Conservation (phyloP, 1,139 yeast species). For the Blastobotrys serpentis region DNA sequence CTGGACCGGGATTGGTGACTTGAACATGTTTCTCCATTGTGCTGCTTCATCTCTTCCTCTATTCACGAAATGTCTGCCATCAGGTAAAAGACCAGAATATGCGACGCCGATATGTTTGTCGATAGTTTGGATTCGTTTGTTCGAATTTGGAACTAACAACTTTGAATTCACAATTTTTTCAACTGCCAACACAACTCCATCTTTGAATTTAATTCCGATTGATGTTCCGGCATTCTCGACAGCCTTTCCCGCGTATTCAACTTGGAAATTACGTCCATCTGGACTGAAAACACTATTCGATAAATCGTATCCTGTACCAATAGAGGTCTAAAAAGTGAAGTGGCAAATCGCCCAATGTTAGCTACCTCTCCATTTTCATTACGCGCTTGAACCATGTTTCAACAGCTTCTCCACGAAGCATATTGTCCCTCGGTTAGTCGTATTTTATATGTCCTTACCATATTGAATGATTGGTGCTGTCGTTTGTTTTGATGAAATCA, state of each 20-base stretch:
- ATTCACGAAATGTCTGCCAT: slow-evolving; percentile 89
- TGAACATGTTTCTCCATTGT: slow-evolving; percentile 73
- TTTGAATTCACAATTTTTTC: slow-evolving; percentile 88
- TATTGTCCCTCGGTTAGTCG: not conserved
- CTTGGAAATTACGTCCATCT: slow-evolving; percentile 98
- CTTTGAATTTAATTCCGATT: slow-evolving; percentile 85
- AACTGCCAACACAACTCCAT: slow-evolving; percentile 94
- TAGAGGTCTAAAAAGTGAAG: slow-evolving; percentile 79
- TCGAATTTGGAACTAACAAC: slow-evolving; percentile 82
- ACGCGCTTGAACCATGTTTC: not conserved
- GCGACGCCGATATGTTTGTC: slow-evolving; percentile 90
- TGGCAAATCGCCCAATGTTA: slow-evolving; percentile 3
- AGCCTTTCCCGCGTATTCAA: slow-evolving; percentile 95
- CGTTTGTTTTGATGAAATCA: slow-evolving; percentile 1
- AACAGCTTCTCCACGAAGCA: not conserved
- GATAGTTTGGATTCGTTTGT: slow-evolving; percentile 85
- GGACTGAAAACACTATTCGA: slow-evolving; percentile 80
- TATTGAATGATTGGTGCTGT: not conserved
- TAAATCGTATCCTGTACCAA: slow-evolving; percentile 96
- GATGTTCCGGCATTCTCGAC: slow-evolving; percentile 97
- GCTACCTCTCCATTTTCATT: not conserved
- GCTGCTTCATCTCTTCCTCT: slow-evolving; percentile 92
- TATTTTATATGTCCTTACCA: not conserved
- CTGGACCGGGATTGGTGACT: slow-evolving; percentile 73
- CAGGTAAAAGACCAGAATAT: slow-evolving; percentile 93